Evolutionary conservation across 352 stramenopile genomes (phyloP).

Genomic region (Thalassiosira mediterranea): DNA sequence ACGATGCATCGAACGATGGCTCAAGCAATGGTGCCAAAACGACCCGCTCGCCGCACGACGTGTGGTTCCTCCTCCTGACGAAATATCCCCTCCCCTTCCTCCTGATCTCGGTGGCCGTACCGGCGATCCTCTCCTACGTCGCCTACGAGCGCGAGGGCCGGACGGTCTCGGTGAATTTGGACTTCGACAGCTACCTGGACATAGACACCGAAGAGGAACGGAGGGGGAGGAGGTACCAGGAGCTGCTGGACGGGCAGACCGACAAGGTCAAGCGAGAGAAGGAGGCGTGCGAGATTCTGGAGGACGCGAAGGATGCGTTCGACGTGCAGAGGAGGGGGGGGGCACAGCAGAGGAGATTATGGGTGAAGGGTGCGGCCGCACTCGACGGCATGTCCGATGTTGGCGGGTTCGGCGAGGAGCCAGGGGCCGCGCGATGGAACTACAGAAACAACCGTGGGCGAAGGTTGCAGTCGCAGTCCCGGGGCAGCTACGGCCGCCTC

Average conservation of each 20-base stretch:
- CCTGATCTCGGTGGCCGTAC: slow-evolving; percentile 23
- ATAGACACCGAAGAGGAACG: slow-evolving; percentile 33
- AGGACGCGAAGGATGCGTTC: too few species aligned
- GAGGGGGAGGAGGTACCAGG: slow-evolving; percentile 2
- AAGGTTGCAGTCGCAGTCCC: not conserved
- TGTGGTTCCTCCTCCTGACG: slow-evolving; percentile 35
- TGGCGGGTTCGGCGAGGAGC: too few species aligned
- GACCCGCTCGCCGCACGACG: slow-evolving; percentile 16
- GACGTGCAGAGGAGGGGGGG: too few species aligned
- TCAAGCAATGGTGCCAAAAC: not conserved
- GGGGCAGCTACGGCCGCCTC: not conserved
- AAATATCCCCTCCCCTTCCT: slow-evolving; percentile 30
- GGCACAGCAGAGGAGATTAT: too few species aligned
- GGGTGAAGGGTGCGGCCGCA: too few species aligned
- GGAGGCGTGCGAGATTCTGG: slow-evolving; percentile 18
- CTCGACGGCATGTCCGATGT: too few species aligned
- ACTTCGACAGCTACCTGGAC: slow-evolving; percentile 43
- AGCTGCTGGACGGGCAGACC: slow-evolving; percentile 12
- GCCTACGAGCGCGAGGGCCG: slow-evolving; percentile 19
- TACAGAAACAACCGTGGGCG: too few species aligned
- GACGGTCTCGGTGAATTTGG: slow-evolving; percentile 32
- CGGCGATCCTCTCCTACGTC: slow-evolving; percentile 13
- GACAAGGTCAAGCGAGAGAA: slow-evolving; percentile 15
- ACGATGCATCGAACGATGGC: too few species aligned
- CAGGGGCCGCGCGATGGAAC: too few species aligned